Percentiles rank a stretch among this genome's conserved stretches.
These are phyloP conservation scores for Mycena rosella DNA, from an alignment of 768 basidiomycete genomes.

Conservation along the genomic window DNA sequence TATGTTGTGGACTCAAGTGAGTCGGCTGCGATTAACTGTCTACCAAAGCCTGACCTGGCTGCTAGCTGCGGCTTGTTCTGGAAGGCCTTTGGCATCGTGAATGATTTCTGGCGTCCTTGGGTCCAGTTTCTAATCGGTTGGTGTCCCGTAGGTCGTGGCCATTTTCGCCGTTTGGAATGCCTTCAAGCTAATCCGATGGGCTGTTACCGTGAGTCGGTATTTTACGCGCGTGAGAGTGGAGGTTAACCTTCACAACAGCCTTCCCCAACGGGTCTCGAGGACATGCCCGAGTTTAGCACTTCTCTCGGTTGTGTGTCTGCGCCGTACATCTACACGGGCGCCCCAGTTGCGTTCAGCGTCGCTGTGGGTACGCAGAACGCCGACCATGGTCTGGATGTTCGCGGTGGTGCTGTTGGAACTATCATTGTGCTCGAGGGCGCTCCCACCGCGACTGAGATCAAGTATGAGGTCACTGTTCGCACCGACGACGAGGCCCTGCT, in stretches of 20 bases:
- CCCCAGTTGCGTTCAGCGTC: constrained; percentile 51
- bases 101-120: background rate
- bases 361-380: constrained; percentile 50
- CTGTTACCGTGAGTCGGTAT: constrained; percentile 54
- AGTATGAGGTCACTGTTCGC: constrained; percentile 63
- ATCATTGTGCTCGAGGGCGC: constrained; percentile 61
- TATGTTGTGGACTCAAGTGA: constrained; percentile 66
- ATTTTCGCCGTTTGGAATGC: constrained; percentile 57
- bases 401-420: constrained; percentile 64
- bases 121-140: background rate
- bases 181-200: constrained; percentile 62
- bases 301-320: constrained; percentile 64
- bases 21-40: constrained; percentile 37
- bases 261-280: constrained; percentile 63
- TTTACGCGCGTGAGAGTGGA: background rate
- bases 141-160: constrained; percentile 35
- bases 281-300: constrained; percentile 67
- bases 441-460: constrained; percentile 55
- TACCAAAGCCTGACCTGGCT: background rate
- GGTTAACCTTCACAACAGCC: constrained; percentile 48
- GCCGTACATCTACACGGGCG: constrained; percentile 59
- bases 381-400: constrained; percentile 62
- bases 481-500: constrained; percentile 57
- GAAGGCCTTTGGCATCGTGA: constrained; percentile 66
- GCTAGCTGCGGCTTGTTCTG: constrained; percentile 64